These are phyloP conservation scores for Ustilago sp. DNA, from an alignment of 1,284 basidiomycete genomes.

Conservation along the genomic window DNA sequence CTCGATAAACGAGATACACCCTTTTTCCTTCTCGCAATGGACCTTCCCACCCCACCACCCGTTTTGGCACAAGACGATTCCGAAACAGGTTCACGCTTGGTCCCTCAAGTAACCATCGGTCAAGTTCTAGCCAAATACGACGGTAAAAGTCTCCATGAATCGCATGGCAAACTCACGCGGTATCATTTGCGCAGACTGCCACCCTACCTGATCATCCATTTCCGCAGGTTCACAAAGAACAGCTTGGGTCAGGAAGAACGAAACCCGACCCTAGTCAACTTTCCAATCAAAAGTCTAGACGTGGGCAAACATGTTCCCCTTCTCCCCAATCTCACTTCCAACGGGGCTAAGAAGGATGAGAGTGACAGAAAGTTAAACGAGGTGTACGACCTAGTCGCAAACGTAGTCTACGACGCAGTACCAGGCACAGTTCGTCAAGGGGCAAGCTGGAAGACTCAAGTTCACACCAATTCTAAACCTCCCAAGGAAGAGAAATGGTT, in stretches of 20 bases:
- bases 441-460: slow-evolving; percentile 89
- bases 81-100: slow-evolving; percentile 77
- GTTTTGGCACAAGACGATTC: slow-evolving; percentile 92
- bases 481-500: slow-evolving; percentile 83
- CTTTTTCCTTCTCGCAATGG: slow-evolving; percentile 93
- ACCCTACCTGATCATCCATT: slow-evolving; percentile 91
- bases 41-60: slow-evolving; percentile 88
- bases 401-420: slow-evolving; percentile 92
- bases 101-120: slow-evolving; percentile 93
- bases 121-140: slow-evolving; percentile 96
- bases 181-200: slow-evolving; percentile 90
- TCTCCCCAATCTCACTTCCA: not conserved
- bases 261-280: slow-evolving; percentile 98
- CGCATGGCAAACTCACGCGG: slow-evolving; percentile 72
- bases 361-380: slow-evolving; percentile 72
- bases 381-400: slow-evolving; percentile 93
- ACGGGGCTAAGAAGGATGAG: slow-evolving; percentile 67
- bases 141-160: slow-evolving; percentile 72
- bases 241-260: slow-evolving; percentile 92
- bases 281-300: slow-evolving; percentile 84
- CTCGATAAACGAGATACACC: slow-evolving; percentile 87
- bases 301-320: slow-evolving; percentile 25
- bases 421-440: slow-evolving; percentile 92
- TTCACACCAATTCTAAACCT: slow-evolving; percentile 73
- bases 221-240: slow-evolving; percentile 98